phyloP scores from a whole-genome alignment of 2,329 filamentous ascomycete genomes.

The Trichoderma simmonsii region DNA sequence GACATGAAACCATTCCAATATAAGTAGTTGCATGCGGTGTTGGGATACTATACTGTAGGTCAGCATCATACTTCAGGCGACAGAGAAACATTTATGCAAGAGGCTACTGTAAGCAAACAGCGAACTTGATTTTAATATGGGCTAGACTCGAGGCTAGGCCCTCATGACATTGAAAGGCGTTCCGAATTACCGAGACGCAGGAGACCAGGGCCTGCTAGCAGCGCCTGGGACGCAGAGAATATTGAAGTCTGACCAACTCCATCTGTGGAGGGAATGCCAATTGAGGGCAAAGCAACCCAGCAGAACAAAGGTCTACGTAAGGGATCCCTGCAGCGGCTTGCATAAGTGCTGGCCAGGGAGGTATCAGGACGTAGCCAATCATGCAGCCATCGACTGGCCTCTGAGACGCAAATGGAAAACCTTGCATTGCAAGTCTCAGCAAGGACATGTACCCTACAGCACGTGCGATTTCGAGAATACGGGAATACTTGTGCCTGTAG shows the following conservation, averaged over 20 bases:
- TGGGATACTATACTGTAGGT: neutral
- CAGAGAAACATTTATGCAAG: neutral
- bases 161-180: neutral
- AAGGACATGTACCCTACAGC: neutral
- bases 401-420: neutral
- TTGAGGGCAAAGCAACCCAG: neutral
- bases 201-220: neutral
- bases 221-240: neutral
- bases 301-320: neutral
- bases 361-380: neutral
- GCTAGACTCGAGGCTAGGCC: neutral
- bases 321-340: slow-evolving; percentile 5
- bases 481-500: neutral
- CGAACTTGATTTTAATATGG: neutral
- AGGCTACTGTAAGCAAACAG: neutral
- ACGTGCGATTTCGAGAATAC: neutral
- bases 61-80: neutral
- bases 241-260: neutral
- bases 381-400: neutral
- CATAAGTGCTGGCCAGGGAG: neutral
- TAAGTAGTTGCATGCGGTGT: neutral
- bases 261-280: neutral
- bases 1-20: neutral
- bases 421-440: neutral
- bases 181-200: neutral